Percentiles rank a stretch among this genome's conserved stretches.
phyloP scores from a whole-genome alignment of 108 stramenopile genomes.

The Licmophora abbreviata region DNA sequence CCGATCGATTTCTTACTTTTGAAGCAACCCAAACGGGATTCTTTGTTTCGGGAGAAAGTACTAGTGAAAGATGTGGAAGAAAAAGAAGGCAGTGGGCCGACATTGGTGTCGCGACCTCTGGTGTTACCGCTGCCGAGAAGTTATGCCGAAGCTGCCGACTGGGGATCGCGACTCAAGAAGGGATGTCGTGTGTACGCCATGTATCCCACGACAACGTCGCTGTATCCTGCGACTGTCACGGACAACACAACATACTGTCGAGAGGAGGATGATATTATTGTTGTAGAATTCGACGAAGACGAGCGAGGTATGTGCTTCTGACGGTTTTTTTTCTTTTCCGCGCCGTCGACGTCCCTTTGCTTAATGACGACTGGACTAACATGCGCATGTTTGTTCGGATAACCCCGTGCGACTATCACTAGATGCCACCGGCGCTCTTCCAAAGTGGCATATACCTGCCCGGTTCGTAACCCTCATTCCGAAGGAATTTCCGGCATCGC shows the following conservation, averaged over 20 bases:
- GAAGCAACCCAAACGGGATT: conserved; percentile 39
- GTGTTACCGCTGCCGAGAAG: conserved; percentile 62
- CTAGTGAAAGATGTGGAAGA: conserved; percentile 62
- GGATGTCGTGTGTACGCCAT: conserved; percentile 64
- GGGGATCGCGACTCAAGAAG: conserved; percentile 42
- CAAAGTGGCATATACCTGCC: conserved; percentile 58
- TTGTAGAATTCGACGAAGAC: conserved; percentile 75
- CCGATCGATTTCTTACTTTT: conserved; percentile 46
- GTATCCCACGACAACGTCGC: conserved; percentile 66
- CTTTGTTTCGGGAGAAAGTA: conserved; percentile 50
- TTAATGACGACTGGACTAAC: background rate
- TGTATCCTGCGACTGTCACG: conserved; percentile 65
- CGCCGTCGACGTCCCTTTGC: background rate
- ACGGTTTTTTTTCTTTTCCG: background rate
- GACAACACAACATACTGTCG: conserved; percentile 68
- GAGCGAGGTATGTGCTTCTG: conserved; percentile 25
- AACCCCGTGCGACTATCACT: background rate
- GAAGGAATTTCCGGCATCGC: conserved; percentile 32
- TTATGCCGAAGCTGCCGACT: conserved; percentile 55
- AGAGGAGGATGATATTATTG: conserved; percentile 68
- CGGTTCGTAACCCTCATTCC: conserved; percentile 67
- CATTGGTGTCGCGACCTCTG: conserved; percentile 26
- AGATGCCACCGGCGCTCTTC: conserved; percentile 23
- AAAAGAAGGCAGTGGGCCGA: conserved; percentile 21
- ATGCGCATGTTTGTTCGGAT: background rate